Conservation (phyloP, 768 basidiomycete species). For the Trametes punicea region DNA sequence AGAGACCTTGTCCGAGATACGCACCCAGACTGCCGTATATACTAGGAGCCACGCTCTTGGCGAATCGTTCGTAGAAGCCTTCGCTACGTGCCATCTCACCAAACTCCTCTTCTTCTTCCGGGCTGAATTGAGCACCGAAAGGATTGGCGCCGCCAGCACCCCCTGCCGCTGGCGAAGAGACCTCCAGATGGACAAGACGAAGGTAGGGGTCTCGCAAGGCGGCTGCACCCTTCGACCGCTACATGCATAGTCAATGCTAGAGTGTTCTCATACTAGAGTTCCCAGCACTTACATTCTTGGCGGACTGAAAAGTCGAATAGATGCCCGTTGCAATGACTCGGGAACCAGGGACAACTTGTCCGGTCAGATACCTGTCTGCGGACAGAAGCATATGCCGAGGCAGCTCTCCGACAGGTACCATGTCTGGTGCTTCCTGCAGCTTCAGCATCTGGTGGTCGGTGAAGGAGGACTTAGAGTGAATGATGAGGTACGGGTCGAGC, state of each 20-base stretch:
- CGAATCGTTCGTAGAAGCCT: slow-evolving; percentile 89
- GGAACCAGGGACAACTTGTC: slow-evolving; percentile 94
- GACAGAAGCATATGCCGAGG: slow-evolving; percentile 94
- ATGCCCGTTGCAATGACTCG: slow-evolving; percentile 93
- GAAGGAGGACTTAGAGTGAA: slow-evolving; percentile 92
- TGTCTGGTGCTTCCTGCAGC: slow-evolving; percentile 97
- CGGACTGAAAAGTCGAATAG: slow-evolving; percentile 91
- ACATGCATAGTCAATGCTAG: background rate
- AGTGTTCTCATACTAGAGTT: background rate
- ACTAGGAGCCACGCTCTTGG: slow-evolving; percentile 92
- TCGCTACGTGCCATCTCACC: slow-evolving; percentile 85
- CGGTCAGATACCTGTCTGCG: slow-evolving; percentile 86
- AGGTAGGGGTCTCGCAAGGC: slow-evolving; percentile 94
- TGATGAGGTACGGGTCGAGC: slow-evolving; percentile 91
- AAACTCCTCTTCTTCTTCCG: slow-evolving; percentile 98
- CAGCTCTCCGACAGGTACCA: slow-evolving; percentile 98
- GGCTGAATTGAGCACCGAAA: slow-evolving; percentile 84
- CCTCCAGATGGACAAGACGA: slow-evolving; percentile 86
- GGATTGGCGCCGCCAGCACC: slow-evolving; percentile 74
- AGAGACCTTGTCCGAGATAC: slow-evolving; percentile 8
- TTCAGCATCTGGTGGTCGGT: slow-evolving; percentile 96
- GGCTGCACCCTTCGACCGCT: slow-evolving; percentile 82
- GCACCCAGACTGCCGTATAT: slow-evolving; percentile 93
- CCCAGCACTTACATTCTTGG: slow-evolving; percentile 63
- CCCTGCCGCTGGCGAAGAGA: slow-evolving; percentile 73